phyloP scores from a whole-genome alignment of 2,329 filamentous ascomycete species.

The Calonectria montana region DNA sequence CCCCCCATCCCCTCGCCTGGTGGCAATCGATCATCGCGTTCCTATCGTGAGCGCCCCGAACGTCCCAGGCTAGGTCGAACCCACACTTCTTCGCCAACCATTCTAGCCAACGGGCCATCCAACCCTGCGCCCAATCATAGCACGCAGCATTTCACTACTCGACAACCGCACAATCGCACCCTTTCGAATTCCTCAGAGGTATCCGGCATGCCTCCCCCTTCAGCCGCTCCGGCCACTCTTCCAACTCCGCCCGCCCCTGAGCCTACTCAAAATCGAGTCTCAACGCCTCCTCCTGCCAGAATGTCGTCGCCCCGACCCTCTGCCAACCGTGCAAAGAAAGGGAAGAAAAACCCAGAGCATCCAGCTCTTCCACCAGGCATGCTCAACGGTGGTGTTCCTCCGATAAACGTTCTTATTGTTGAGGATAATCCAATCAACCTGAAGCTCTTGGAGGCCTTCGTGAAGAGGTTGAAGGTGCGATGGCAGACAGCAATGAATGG shows the following conservation, averaged over 20 bases:
- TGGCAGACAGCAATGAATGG: slow-evolving; percentile 99
- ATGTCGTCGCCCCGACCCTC: slow-evolving; percentile 61
- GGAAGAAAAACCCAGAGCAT: slow-evolving; percentile 62
- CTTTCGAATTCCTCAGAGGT: slow-evolving; percentile 70
- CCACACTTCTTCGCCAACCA: slow-evolving; percentile 85
- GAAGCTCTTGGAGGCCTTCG: slow-evolving; percentile 91
- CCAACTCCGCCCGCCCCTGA: slow-evolving; percentile 66
- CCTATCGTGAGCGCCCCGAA: slow-evolving; percentile 66
- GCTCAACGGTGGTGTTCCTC: slow-evolving; percentile 86
- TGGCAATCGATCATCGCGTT: slow-evolving; percentile 64
- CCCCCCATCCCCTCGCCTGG: slow-evolving; percentile 87
- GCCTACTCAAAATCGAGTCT: slow-evolving; percentile 55
- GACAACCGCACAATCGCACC: slow-evolving; percentile 64
- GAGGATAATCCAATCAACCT: slow-evolving; percentile 99
- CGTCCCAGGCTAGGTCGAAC: slow-evolving; percentile 74
- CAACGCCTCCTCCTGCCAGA: slow-evolving; percentile 63
- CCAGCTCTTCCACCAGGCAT: slow-evolving; percentile 69
- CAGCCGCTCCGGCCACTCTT: slow-evolving; percentile 62
- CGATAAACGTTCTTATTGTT: slow-evolving; percentile 97
- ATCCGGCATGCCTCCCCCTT: slow-evolving; percentile 55
- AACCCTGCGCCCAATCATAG: slow-evolving; percentile 49
- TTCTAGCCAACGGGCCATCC: slow-evolving; percentile 62
- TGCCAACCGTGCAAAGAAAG: slow-evolving; percentile 60
- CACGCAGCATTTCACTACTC: slow-evolving; percentile 50
- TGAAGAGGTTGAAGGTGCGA: slow-evolving; percentile 93